phyloP scores from a whole-genome alignment of 2,329 filamentous ascomycete species.

The Pseudogymnoascus sp. region DNA sequence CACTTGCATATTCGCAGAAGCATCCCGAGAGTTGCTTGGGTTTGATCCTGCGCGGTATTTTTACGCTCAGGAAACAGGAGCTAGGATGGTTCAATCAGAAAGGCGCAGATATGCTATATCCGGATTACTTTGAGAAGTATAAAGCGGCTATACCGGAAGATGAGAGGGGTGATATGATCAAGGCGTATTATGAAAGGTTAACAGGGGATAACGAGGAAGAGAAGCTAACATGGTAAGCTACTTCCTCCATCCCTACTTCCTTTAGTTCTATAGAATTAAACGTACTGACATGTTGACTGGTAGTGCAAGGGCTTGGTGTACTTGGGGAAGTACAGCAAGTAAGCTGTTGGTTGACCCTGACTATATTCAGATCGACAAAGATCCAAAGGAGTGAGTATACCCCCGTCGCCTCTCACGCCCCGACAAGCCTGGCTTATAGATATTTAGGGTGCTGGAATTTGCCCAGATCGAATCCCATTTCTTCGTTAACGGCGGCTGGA shows the following conservation, averaged over 20 bases:
- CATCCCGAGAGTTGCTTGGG: slow-evolving; percentile 33
- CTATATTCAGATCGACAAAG: no score
- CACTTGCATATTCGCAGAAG: slow-evolving; percentile 37
- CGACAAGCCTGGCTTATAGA: no score
- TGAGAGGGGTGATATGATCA: slow-evolving; percentile 32
- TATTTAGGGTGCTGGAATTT: no score
- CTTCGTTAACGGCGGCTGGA: background rate
- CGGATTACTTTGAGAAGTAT: slow-evolving; percentile 26
- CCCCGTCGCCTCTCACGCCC: no score
- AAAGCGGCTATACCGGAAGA: slow-evolving; percentile 24
- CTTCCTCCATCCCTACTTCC: slow-evolving; percentile 25
- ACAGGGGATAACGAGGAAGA: slow-evolving; percentile 26
- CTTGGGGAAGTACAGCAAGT: no score
- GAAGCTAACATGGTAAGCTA: background rate
- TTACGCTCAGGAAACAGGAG: slow-evolving; percentile 30
- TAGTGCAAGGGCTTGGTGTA: no score
- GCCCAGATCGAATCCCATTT: slow-evolving; percentile 15
- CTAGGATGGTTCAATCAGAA: slow-evolving; percentile 26
- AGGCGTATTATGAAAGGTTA: slow-evolving; percentile 35
- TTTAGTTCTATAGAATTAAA: slow-evolving; percentile 30
- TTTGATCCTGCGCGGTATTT: slow-evolving; percentile 37
- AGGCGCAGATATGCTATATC: slow-evolving; percentile 27
- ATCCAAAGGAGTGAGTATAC: no score
- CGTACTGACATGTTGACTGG: slow-evolving; percentile 21
- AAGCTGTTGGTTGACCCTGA: no score